These are phyloP conservation scores for Saccharomycopsis oosterbeekiorum DNA, from an alignment of 805 yeast genomes.

Conservation along the genomic window DNA sequence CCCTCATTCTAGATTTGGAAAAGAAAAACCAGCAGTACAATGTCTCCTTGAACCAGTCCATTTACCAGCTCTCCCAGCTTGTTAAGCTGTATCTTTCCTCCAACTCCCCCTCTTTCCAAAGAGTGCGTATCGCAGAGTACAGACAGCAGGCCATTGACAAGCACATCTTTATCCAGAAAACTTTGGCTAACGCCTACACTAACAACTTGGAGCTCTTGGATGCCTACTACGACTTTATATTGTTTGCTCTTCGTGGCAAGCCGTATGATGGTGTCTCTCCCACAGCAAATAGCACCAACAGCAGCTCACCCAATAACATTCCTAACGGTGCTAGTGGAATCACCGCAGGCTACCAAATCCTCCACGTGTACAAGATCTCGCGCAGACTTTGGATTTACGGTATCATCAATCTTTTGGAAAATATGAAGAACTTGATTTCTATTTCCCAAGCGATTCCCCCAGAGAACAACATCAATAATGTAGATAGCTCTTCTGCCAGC, in stretches of 20 bases:
- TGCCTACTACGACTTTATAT: slow-evolving; percentile 18
- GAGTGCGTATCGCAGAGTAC: not conserved
- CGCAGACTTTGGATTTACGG: slow-evolving; percentile 83
- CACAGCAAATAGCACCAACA: slow-evolving; percentile 17
- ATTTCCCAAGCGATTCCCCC: slow-evolving; percentile 14
- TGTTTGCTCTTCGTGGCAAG: slow-evolving; percentile 11
- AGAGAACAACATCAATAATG: slow-evolving; percentile 16
- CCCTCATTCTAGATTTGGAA: slow-evolving; percentile 17
- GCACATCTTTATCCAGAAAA: slow-evolving; percentile 15
- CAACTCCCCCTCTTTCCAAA: not conserved
- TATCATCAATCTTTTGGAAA: slow-evolving; percentile 50
- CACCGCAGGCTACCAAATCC: slow-evolving; percentile 58
- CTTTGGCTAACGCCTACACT: slow-evolving; percentile 12
- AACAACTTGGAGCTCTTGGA: slow-evolving; percentile 17
- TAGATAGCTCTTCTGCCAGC: slow-evolving; percentile 19
- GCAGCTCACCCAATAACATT: slow-evolving; percentile 21
- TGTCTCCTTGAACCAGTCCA: slow-evolving; percentile 11
- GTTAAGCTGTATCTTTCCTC: slow-evolving; percentile 8
- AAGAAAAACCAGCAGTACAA: slow-evolving; percentile 17
- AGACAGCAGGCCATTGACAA: not conserved
- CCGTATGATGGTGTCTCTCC: not conserved
- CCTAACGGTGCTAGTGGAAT: slow-evolving; percentile 21
- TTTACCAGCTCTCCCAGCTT: slow-evolving; percentile 10
- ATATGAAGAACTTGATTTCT: slow-evolving; percentile 17
- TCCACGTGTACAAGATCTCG: slow-evolving; percentile 67